Percentiles rank a stretch among this genome's conserved stretches.
Evolutionary conservation across 805 yeast genomes (phyloP).

Genomic region (Sugiyamaella smithiae): DNA sequence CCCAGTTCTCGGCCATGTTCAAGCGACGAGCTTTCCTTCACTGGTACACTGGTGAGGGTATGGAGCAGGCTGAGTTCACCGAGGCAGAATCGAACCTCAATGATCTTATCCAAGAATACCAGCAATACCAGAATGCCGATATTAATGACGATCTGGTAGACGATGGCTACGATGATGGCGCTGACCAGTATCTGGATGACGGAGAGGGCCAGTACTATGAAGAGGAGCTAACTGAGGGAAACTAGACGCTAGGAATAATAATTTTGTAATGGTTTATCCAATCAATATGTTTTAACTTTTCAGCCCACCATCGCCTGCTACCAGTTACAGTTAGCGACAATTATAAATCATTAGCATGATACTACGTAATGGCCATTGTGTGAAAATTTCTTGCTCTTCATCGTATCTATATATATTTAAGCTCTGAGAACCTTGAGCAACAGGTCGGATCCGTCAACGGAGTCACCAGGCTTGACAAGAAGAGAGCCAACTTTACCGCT

Average conservation of each 20-base stretch:
- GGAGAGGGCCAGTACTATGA: constrained; percentile 9
- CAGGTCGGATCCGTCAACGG: constrained; percentile 92
- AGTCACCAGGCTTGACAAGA: constrained; percentile 82
- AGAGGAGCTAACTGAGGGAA: not conserved
- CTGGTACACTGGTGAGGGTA: constrained; percentile 95
- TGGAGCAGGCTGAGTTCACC: constrained; percentile 92
- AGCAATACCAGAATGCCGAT: constrained; percentile 89
- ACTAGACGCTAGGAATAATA: not conserved
- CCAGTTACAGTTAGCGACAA: too few species aligned
- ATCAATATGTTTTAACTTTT: not conserved
- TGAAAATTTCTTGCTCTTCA: too few species aligned
- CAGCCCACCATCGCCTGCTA: not conserved
- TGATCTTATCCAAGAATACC: constrained; percentile 86
- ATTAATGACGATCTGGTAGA: constrained; percentile 63
- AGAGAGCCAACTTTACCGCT: constrained; percentile 81
- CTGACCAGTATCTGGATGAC: constrained; percentile 15
- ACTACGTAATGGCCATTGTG: too few species aligned
- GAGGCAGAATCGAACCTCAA: constrained; percentile 93
- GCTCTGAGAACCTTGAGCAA: constrained; percentile 56
- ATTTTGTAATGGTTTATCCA: not conserved
- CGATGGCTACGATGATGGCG: constrained; percentile 35
- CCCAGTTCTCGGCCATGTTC: constrained; percentile 90
- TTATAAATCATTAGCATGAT: too few species aligned
- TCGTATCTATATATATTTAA: too few species aligned
- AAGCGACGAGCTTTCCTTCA: constrained; percentile 93